Conservation (phyloP, 768 basidiomycete species). For the Cystobasidiopsis lactophilus region DNA sequence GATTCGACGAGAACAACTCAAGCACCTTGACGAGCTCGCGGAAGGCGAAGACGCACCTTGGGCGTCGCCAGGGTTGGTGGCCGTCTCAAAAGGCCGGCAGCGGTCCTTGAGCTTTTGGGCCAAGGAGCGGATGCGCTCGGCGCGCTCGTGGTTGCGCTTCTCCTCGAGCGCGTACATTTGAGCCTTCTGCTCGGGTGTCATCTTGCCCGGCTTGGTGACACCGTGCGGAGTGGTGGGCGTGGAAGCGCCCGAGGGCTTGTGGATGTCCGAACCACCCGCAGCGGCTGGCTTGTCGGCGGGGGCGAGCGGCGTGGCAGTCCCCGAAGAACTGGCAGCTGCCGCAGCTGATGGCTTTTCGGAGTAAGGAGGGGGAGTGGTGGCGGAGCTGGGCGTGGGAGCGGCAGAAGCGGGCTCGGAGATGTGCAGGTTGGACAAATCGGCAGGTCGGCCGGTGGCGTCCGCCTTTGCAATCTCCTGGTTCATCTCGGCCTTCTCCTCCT, state of each 20-base stretch:
- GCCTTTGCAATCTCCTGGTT: constrained; percentile 32
- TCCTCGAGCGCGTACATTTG: constrained; percentile 62
- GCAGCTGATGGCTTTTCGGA: constrained; percentile 10
- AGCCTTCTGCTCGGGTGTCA: constrained; percentile 62
- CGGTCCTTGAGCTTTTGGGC: constrained; percentile 62
- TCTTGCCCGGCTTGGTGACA: constrained; percentile 29
- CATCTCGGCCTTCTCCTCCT: constrained; percentile 75
- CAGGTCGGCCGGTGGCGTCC: background rate
- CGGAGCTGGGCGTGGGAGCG: constrained; percentile 20
- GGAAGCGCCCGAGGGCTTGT: constrained; percentile 18
- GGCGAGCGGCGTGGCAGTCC: constrained; percentile 12
- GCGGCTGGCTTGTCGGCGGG: constrained; percentile 10
- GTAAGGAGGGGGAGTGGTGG: constrained; percentile 15
- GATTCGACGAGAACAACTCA: constrained; percentile 43
- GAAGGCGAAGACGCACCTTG: background rate
- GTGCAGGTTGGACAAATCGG: background rate
- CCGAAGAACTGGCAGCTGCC: constrained; percentile 12
- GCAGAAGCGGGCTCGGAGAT: constrained; percentile 22
- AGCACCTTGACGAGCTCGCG: constrained; percentile 23
- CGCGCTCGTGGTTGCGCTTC: constrained; percentile 56
- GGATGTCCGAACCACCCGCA: constrained; percentile 6
- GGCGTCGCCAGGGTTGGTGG: constrained; percentile 24
- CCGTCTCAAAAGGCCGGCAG: constrained; percentile 73
- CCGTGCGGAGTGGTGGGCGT: no score
- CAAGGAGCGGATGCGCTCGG: constrained; percentile 49